Base-by-base conservation (phyloP, 352 stramenopile species). In the Pythium phragmiticola region DNA sequence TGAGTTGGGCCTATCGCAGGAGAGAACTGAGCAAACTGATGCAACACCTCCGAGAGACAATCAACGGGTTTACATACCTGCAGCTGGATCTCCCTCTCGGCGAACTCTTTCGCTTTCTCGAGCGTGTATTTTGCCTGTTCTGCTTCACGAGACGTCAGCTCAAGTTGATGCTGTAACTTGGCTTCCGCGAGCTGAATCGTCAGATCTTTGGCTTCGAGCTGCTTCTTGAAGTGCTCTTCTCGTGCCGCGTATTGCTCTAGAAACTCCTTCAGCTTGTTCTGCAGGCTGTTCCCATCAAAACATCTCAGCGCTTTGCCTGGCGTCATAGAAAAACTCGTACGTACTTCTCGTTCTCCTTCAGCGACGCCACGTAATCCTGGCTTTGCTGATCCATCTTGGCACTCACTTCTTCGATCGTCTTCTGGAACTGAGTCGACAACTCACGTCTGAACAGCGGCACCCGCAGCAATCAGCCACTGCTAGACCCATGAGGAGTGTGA, bases 351-450 rank as follows among this genome's bases (percentile, higher is more conserved):
- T 95, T 95, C 49, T 95, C 87, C 64, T 92, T 84, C 26, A 95
- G 66, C 8, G 87, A 91, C 4, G 80, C 66, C 53, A 95, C 77
- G 65, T 95, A 94, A 68, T 95, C 87, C 26, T 92, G 76, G 37
- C 81, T 75, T 55, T 95, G 84, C 46, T 92, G 78, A 37, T 95
- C 87, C 87, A 95, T 95, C 67, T 94, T 95, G n/a, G 72, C 61
- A 68, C 87, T 92, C 49, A 95, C 87, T 72, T 94, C 84, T 65
- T 94, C 87, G 33, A 95, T 94, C 19, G 87, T 95, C 48, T 80
- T 94, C 33, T 95, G 83, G 37, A 95, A 95, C 49, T 92, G 84
- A 12, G 70, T 53, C 17, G 81, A 92, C 42, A 95, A 59, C 23
- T 92, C 81, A 19, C 82, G 79, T 16, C 84, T 93, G 57, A 3